These are phyloP conservation scores for Wickerhamomyces hampshirensis DNA, from an alignment of 805 yeast genomes.

Conservation along the genomic window DNA sequence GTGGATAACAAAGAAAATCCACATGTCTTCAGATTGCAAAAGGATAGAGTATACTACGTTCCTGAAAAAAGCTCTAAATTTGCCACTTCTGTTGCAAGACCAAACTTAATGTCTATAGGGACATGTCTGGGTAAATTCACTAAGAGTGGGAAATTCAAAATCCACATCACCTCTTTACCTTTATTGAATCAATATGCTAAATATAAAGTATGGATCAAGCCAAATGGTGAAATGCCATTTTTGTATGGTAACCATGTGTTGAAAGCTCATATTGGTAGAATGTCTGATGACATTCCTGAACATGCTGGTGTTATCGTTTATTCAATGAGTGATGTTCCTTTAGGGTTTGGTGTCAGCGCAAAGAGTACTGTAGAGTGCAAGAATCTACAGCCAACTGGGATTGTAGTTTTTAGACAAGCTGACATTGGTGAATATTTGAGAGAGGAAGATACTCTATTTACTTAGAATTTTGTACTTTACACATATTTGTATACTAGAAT, in stretches of 20 bases:
- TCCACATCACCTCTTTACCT: conserved; percentile 88
- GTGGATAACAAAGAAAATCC: conserved; percentile 78
- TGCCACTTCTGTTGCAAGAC: conserved; percentile 89
- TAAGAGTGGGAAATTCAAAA: conserved; percentile 92
- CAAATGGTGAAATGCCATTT: conserved; percentile 98
- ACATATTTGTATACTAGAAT: neutral
- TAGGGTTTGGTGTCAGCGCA: conserved; percentile 94
- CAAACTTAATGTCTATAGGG: conserved; percentile 88
- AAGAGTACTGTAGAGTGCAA: conserved; percentile 87
- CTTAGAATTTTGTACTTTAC: conserved; percentile 33
- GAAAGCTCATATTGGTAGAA: conserved; percentile 94
- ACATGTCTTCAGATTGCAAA: conserved; percentile 92
- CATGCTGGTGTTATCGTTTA: conserved; percentile 93
- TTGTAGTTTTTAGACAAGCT: conserved; percentile 94
- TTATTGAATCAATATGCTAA: conserved; percentile 83
- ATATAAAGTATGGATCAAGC: conserved; percentile 93
- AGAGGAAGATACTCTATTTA: conserved; percentile 94
- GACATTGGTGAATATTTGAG: conserved; percentile 97
- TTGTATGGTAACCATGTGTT: conserved; percentile 93
- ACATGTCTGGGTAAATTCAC: conserved; percentile 95
- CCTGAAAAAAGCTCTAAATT: conserved; percentile 74
- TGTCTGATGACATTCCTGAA: conserved; percentile 97
- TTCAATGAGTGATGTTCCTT: conserved; percentile 87
- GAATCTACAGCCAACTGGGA: conserved; percentile 85
- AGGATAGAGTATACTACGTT: conserved; percentile 94